phyloP scores from a whole-genome alignment of 345 rosid genomes.

The Raphanus raphanistrum region DNA sequence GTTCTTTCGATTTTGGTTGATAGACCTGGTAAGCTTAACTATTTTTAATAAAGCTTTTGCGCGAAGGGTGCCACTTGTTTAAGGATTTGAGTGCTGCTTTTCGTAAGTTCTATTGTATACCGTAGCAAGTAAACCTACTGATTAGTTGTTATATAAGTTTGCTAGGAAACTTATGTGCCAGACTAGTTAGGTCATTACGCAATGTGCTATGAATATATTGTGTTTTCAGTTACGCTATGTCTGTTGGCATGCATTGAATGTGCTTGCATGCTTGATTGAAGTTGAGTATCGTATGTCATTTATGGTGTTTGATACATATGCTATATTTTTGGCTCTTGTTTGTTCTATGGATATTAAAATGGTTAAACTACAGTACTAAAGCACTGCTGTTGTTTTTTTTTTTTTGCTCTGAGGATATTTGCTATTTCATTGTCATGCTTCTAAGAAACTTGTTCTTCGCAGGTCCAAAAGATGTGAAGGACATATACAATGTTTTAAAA shows the following conservation, averaged over 20 bases:
- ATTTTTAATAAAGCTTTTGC: not conserved
- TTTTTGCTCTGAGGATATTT: not conserved
- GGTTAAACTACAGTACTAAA: not conserved
- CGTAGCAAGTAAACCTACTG: slow-evolving; percentile 1
- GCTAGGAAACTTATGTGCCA: slow-evolving; percentile 15
- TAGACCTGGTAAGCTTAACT: slow-evolving; percentile 64
- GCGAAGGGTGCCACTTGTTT: not conserved
- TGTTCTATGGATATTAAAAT: not conserved
- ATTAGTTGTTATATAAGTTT: slow-evolving; percentile 9
- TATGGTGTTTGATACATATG: slow-evolving; percentile 7
- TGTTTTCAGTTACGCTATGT: not conserved
- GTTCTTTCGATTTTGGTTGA: slow-evolving; percentile 80
- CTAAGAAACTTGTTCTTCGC: slow-evolving; percentile 35
- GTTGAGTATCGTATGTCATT: not conserved
- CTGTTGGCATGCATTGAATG: slow-evolving; percentile 7
- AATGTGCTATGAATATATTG: slow-evolving; percentile 1
- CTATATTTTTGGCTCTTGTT: slow-evolving; percentile 3
- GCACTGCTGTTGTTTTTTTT: not conserved
- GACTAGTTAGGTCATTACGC: not conserved
- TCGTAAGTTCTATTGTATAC: slow-evolving; percentile 2
- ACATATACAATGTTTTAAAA: slow-evolving; percentile 62
- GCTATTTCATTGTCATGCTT: slow-evolving; percentile 9
- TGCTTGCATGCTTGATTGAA: slow-evolving; percentile 12
- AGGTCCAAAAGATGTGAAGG: slow-evolving; percentile 82
- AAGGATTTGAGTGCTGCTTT: slow-evolving; percentile 21